These are phyloP conservation scores for Erigeron canadensis DNA, from an alignment of 129 eudicot genomes.

Conservation along the genomic window DNA sequence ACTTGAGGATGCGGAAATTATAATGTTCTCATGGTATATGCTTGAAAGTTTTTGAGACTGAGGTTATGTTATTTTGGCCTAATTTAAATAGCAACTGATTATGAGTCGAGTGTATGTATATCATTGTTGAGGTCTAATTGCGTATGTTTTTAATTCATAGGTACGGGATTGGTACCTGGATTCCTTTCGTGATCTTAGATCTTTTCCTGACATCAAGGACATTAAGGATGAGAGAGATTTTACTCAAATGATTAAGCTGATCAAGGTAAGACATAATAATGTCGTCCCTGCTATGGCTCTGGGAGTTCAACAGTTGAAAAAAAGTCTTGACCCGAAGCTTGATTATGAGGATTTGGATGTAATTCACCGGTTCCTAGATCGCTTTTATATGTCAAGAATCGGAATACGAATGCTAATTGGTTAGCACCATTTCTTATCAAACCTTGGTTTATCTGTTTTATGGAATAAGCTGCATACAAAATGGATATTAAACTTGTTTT, in stretches of 20 bases:
- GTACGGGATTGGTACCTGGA: constrained; percentile 98
- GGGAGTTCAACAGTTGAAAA: constrained; percentile 90
- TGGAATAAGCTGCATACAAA: neutral
- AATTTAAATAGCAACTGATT: neutral
- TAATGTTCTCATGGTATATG: neutral
- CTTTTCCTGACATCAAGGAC: constrained; percentile 76
- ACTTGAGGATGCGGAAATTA: neutral
- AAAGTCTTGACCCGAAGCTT: constrained; percentile 58
- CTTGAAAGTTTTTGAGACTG: neutral
- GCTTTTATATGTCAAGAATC: constrained; percentile 95
- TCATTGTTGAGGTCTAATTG: neutral
- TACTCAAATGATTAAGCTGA: constrained; percentile 82
- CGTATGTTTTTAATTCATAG: constrained; percentile 29
- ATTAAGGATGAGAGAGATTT: constrained; percentile 68
- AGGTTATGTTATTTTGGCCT: neutral
- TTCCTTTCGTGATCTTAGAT: constrained; percentile 88
- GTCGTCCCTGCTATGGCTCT: constrained; percentile 97
- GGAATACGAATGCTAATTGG: constrained; percentile 98
- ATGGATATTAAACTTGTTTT: constrained; percentile 24
- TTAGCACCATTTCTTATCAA: constrained; percentile 36
- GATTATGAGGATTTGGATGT: constrained; percentile 66
- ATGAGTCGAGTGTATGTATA: neutral
- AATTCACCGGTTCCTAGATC: constrained; percentile 91
- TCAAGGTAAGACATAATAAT: constrained; percentile 94
- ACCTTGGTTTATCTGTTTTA: neutral